Conservation (phyloP, 176 grass and related monocot genomes). For the Oryza glumipatula region DNA sequence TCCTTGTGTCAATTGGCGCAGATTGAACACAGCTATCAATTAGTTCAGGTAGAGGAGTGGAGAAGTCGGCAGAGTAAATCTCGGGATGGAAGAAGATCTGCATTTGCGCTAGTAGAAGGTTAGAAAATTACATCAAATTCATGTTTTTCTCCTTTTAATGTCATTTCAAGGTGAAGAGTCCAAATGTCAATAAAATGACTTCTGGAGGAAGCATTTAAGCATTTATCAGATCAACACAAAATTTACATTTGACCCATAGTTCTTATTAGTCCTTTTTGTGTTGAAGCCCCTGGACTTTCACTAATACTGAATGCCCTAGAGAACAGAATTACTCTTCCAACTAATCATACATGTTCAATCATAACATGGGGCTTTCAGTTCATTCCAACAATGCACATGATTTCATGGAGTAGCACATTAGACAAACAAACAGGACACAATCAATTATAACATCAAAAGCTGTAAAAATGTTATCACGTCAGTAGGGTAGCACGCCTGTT, state of each 20-base stretch:
- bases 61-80: slow-evolving; percentile 70
- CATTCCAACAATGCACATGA: slow-evolving; percentile 1
- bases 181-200: not conserved
- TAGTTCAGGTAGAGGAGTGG: slow-evolving; percentile 77
- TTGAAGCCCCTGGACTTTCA: not conserved
- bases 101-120: slow-evolving; percentile 33
- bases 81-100: slow-evolving; percentile 98
- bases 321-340: slow-evolving; percentile 28
- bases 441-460: not conserved
- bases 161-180: not conserved
- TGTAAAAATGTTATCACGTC: slow-evolving; percentile 18
- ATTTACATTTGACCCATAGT: not conserved
- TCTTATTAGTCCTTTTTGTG: not conserved
- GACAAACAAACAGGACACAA: not conserved
- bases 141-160: not conserved
- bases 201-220: slow-evolving; percentile 16
- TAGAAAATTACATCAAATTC: slow-evolving; percentile 28
- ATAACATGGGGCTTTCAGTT: slow-evolving; percentile 12
- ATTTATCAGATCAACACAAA: slow-evolving; percentile 11
- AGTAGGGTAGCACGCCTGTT: not conserved
- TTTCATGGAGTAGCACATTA: not conserved
- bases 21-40: slow-evolving; percentile 95
- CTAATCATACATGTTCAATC: slow-evolving; percentile 2
- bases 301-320: slow-evolving; percentile 15
- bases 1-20: slow-evolving; percentile 96